Evolutionary conservation across 2,329 filamentous ascomycete genomes (phyloP).

Genomic region (Xylaria sp.): DNA sequence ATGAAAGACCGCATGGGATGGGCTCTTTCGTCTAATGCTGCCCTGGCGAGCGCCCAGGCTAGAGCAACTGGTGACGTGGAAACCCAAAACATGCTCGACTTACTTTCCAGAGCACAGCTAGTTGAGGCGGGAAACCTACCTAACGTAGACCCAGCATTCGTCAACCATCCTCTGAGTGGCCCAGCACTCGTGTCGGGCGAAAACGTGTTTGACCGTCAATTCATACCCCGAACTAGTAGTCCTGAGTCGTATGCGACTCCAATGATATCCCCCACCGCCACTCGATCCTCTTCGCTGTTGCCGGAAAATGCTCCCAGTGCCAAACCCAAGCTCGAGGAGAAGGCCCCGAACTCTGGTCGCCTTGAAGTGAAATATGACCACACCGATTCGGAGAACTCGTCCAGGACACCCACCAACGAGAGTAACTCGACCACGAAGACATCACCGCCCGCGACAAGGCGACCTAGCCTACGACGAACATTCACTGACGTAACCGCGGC

Average conservation of each 20-base stretch:
- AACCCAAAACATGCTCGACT: constrained; percentile 88
- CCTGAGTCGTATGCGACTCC: constrained; percentile 58
- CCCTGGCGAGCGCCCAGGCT: constrained; percentile 84
- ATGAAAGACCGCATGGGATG: constrained; percentile 93
- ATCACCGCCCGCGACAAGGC: constrained; percentile 66
- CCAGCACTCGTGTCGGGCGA: constrained; percentile 77
- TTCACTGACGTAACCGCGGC: constrained; percentile 84
- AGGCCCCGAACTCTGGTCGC: constrained; percentile 31
- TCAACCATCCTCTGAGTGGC: constrained; percentile 77
- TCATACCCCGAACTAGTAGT: constrained; percentile 66
- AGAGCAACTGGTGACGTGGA: constrained; percentile 84
- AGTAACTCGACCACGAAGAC: constrained; percentile 63
- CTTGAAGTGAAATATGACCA: constrained; percentile 39
- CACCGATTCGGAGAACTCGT: constrained; percentile 60
- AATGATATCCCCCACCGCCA: constrained; percentile 49
- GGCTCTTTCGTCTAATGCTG: constrained; percentile 75
- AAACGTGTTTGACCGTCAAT: constrained; percentile 88
- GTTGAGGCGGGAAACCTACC: constrained; percentile 74
- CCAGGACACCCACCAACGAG: constrained; percentile 66
- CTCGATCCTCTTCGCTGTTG: constrained; percentile 36
- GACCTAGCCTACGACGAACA: constrained; percentile 81
- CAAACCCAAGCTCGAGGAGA: constrained; percentile 17
- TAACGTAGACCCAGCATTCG: constrained; percentile 55
- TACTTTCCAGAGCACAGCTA: constrained; percentile 83
- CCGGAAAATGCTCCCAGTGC: constrained; percentile 22